phyloP scores from a whole-genome alignment of 163 green algal genomes.

The Prototheca wickerhamii region DNA sequence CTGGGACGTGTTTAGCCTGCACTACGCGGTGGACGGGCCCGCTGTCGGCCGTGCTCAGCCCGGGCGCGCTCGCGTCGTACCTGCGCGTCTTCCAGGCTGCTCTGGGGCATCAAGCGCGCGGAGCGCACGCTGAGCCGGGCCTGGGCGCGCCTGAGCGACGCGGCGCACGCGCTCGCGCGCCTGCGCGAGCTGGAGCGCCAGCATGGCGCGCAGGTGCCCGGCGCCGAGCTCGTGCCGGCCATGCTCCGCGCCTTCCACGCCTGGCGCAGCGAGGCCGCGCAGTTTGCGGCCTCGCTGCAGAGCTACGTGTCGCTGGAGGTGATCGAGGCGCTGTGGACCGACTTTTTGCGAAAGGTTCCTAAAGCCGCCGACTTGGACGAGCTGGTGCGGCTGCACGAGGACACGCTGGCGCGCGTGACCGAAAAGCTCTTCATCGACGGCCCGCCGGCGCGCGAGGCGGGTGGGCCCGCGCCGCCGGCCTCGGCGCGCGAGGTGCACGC shows the following conservation, averaged over 20 bases:
- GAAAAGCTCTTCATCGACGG: constrained; percentile 16
- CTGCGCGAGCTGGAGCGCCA: constrained; percentile 5
- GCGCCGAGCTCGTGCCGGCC: constrained; percentile 17
- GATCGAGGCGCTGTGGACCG: constrained; percentile 45
- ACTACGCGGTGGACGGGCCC: constrained; percentile 37
- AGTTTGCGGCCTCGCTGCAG: constrained; percentile 48
- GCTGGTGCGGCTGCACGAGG: constrained; percentile 42
- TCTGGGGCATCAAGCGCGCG: constrained; percentile 58
- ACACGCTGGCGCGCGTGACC: constrained; percentile 28
- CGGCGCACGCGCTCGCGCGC: constrained; percentile 3
- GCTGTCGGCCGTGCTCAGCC: constrained; percentile 44
- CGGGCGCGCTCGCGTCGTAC: constrained; percentile 47
- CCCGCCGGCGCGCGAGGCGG: not conserved
- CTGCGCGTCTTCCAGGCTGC: constrained; percentile 48
- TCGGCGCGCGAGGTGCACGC: constrained; percentile 13
- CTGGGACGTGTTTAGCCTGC: constrained; percentile 60
- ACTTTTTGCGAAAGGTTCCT: constrained; percentile 20
- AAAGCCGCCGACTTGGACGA: constrained; percentile 35
- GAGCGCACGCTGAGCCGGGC: constrained; percentile 27
- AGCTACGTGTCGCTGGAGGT: constrained; percentile 64
- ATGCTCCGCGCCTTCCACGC: constrained; percentile 28
- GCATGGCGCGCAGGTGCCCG: constrained; percentile 16
- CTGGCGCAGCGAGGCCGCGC: constrained; percentile 44
- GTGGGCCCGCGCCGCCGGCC: not conserved
- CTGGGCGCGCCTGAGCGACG: constrained; percentile 23